Base-by-base conservation (phyloP, 805 yeast species). In the Starmerella stellata region DNA sequence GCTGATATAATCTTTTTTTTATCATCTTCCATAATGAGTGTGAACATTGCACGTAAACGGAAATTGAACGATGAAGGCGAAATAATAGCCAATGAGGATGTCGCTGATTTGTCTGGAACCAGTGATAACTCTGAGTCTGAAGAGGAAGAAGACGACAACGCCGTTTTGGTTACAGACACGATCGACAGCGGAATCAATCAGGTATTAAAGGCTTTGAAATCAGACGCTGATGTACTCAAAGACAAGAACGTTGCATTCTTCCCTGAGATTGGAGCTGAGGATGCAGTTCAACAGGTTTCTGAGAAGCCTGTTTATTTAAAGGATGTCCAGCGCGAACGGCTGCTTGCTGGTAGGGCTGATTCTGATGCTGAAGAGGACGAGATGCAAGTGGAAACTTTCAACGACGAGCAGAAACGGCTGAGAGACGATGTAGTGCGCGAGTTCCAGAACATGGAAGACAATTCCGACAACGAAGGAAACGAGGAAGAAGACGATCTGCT, bases 131-230 rank as follows among this genome's bases (percentile, higher is more conserved):
- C 29, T n/a, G 29, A 25, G n/a, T 13, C 29, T n/a, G n/a, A n/a
- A n/a, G 93, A 81, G 53, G 82, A 74, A 3, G 98, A 87, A 59
- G 98, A 90, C 54, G 95, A 85, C 43, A 75, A 58, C 48, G 98
- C 95, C 38, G 93, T 83, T 23, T 62, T 90, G 37, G 66, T 81
- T 38, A 87, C 95, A 0, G 82, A 72, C 35, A 83, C 78, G 37
- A 80, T 90, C 8, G 95, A 90, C 45, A 58, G 65, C 16, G 92
- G 92, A 19, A 74, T 90, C 47, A 64, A 68, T 37, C 66, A 74
- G 32, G 93, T 90, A 2, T 57, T 90, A 36, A 52, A 61, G 15
- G 78, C 94, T 0, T 68, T 90, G 43, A 73, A 70, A 51, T 74
- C 80, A 38, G 87, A 90, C 41, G 65, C 70, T 41, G 33, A 25